These are phyloP conservation scores for Pseudocercospora pini-densiflorae DNA, from an alignment of 2,329 filamentous ascomycete genomes.

Conservation along the genomic window DNA sequence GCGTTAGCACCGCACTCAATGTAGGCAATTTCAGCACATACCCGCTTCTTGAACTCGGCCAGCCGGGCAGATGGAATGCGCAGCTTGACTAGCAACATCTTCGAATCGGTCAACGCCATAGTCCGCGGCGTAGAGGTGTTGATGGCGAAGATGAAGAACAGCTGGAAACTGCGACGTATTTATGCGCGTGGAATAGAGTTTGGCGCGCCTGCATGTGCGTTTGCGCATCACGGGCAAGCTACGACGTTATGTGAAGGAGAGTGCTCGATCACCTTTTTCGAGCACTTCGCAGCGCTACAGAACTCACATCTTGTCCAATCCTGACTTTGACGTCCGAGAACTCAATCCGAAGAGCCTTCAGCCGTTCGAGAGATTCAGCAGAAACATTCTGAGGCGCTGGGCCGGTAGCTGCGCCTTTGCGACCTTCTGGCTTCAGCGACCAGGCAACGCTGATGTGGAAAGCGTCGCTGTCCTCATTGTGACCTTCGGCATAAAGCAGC, in stretches of 20 bases:
- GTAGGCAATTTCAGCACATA: too few relatives aligned
- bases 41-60: too few relatives aligned
- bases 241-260: background rate
- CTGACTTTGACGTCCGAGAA: slow-evolving; percentile 54
- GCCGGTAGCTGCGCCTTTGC: background rate
- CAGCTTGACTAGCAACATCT: too few relatives aligned
- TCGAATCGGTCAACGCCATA: too few relatives aligned
- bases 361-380: slow-evolving; percentile 9
- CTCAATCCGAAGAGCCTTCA: slow-evolving; percentile 24
- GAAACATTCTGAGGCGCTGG: background rate
- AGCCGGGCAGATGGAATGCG: too few relatives aligned
- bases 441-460: slow-evolving; percentile 94
- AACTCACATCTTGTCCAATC: slow-evolving; percentile 47
- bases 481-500: slow-evolving; percentile 63
- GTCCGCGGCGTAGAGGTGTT: too few relatives aligned
- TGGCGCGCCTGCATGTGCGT: background rate
- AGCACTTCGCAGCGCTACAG: slow-evolving; percentile 27
- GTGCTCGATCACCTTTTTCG: slow-evolving; percentile 4
- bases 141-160: too few relatives aligned
- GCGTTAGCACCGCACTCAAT: too few relatives aligned
- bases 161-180: too few relatives aligned
- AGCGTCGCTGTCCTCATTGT: slow-evolving; percentile 17
- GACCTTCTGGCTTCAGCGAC: slow-evolving; percentile 63
- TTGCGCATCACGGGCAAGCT: background rate
- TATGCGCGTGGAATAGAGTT: background rate